Evolutionary conservation across 1,284 basidiomycete species (phyloP), one percentile per base, ranked within the genome.

Genomic region (Sanguinoderma infundibulare): DNA sequence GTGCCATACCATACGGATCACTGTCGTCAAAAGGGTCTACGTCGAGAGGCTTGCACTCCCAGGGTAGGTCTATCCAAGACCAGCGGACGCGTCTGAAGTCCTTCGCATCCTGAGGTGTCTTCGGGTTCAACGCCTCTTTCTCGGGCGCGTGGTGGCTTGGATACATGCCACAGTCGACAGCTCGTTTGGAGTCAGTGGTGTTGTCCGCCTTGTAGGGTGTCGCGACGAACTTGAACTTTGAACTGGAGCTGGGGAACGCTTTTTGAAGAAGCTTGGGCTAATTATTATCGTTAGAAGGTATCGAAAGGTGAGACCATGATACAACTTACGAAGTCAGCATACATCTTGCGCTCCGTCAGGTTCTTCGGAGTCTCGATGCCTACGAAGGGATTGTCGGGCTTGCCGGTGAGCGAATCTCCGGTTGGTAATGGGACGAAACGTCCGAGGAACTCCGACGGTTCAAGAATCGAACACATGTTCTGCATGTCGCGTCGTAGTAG

Each of bases 31-130:
- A 55, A 15, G 59, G 58, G 26, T 66, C 60, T 15, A 53, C 47
- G 0, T 32, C 24, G 22, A 36, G n/a, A n/a, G n/a, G 17, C 44
- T 64, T 61, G 59, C 53, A 60, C 46, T 65, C 63, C 17, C 59
- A 36, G 2, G 39, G 34, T 24, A 65, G 38, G 26, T 61, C 60
- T 22, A 65, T 2, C 28, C n/a, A 4, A 2, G 60, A 50, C 63
- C 63, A 65, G 4, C 55, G 46, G 20, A 42, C 28, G 35, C 8
- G 34, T 7, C 30, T 26, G 20, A 22, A 57, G 20, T 32, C 36
- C 39, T 34, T 24, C 28, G 22, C 28, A n/a, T n/a, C n/a, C n/a
- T n/a, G n/a, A n/a, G n/a, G n/a, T 4, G 10, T 17, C 28, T 6
- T 15, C 8, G 17, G 15, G 32, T 35, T 32, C 24, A 36, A 24